Percentiles rank a stretch among this genome's conserved stretches.
Conservation (phyloP, 129 eudicot genomes). For the Escallonia herrerae region DNA sequence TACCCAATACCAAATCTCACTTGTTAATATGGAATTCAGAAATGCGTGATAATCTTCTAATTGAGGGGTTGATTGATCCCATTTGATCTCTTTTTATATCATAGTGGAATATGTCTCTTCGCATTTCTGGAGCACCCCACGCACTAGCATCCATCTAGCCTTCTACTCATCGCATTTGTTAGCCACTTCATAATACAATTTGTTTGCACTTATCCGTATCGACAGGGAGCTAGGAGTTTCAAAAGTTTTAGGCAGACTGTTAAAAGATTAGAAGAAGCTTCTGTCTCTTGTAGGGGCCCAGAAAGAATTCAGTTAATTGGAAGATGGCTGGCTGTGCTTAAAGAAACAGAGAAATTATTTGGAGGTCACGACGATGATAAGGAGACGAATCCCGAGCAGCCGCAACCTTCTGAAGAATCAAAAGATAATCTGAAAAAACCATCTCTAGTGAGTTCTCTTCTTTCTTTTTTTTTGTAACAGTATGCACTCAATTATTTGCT, state of each 20-base stretch:
- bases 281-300: constrained; percentile 75
- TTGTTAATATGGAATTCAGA: too few species aligned
- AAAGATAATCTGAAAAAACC: constrained; percentile 53
- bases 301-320: constrained; percentile 74
- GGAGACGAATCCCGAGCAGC: constrained; percentile 37
- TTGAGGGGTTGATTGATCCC: too few species aligned
- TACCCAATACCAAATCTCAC: too few species aligned
- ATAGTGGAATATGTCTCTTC: neutral
- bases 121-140: neutral
- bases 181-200: neutral
- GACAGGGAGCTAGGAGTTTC: constrained; percentile 63
- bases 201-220: constrained; percentile 1
- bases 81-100: neutral
- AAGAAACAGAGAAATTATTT: constrained; percentile 56
- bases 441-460: constrained; percentile 46
- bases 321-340: constrained; percentile 75
- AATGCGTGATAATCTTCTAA: too few species aligned
- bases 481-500: too few species aligned
- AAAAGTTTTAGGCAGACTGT: constrained; percentile 81
- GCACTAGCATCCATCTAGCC: neutral
- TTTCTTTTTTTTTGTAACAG: neutral
- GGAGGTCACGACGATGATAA: constrained; percentile 44
- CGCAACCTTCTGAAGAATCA: constrained; percentile 48
- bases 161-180: neutral
- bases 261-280: constrained; percentile 90